A percentile compares a stretch with the other conserved stretches of the same genome.
phyloP scores from a whole-genome alignment of 768 basidiomycete species.

The Leucogyrophana mollusca region DNA sequence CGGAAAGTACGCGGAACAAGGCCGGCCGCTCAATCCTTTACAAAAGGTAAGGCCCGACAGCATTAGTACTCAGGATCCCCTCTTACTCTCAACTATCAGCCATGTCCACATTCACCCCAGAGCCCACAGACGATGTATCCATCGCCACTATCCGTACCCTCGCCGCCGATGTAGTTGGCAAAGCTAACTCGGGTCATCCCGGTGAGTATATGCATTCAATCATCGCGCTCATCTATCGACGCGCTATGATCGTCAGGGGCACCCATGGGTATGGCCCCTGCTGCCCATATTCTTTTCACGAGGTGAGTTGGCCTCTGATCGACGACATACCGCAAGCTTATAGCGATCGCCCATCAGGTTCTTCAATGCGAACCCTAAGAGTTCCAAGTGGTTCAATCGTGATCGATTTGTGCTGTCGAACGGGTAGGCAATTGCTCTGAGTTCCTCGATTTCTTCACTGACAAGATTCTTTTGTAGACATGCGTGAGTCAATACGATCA shows the following conservation, averaged over 20 bases:
- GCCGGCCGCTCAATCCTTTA: slow-evolving; percentile 1
- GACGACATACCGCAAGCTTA: neutral
- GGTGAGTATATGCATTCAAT: slow-evolving; percentile 40
- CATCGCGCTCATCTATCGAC: slow-evolving; percentile 9
- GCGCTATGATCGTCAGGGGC: slow-evolving; percentile 52
- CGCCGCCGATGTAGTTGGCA: slow-evolving; percentile 73
- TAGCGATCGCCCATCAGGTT: slow-evolving; percentile 45
- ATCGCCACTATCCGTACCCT: slow-evolving; percentile 76
- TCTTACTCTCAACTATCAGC: slow-evolving; percentile 12
- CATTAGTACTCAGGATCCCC: slow-evolving; percentile 6
- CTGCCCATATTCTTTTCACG: slow-evolving; percentile 77
- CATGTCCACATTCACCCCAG: slow-evolving; percentile 40
- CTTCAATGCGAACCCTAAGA: slow-evolving; percentile 85
- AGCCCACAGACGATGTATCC: slow-evolving; percentile 50
- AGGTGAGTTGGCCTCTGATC: slow-evolving; percentile 38
- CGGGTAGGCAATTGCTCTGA: slow-evolving; percentile 54
- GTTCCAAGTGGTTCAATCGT: slow-evolving; percentile 92
- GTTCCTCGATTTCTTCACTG: slow-evolving; percentile 9
- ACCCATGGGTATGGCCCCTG: slow-evolving; percentile 92
- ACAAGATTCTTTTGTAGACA: slow-evolving; percentile 45
- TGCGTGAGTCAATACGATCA: slow-evolving; percentile 51
- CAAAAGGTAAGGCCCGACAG: slow-evolving; percentile 5
- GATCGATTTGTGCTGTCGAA: slow-evolving; percentile 97
- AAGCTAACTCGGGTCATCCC: slow-evolving; percentile 94
- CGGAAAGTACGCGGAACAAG: slow-evolving; percentile 5